These are phyloP conservation scores for Saccharomycopsis sp. DNA, from an alignment of 805 yeast genomes.

Conservation along the genomic window DNA sequence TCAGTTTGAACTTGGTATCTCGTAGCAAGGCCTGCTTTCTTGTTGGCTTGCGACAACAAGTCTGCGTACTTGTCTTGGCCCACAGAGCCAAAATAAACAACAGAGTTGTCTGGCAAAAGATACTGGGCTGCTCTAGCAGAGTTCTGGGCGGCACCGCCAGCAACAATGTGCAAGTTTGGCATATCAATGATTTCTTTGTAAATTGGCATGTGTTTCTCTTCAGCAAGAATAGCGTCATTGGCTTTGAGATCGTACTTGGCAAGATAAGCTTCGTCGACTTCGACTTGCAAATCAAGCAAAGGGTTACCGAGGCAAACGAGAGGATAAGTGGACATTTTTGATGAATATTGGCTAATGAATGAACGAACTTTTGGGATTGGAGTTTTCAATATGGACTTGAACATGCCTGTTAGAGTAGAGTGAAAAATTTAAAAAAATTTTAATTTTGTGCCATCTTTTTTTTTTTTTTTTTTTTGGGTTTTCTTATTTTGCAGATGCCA, in stretches of 20 bases:
- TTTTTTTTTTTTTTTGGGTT: too few relatives aligned
- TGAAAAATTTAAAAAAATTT: too few relatives aligned
- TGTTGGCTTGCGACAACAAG: constrained; percentile 73
- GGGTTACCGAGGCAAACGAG: constrained; percentile 91
- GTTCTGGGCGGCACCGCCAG: constrained; percentile 99
- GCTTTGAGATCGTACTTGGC: constrained; percentile 77
- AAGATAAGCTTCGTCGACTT: constrained; percentile 58
- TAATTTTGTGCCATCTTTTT: too few relatives aligned
- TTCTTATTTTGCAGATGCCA: too few relatives aligned
- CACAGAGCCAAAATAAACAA: constrained; percentile 91
- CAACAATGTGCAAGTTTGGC: constrained; percentile 60
- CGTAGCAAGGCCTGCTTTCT: constrained; percentile 79
- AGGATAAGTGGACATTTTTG: constrained; percentile 36
- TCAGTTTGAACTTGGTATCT: constrained; percentile 73
- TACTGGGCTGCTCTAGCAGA: constrained; percentile 98
- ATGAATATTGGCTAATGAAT: too few relatives aligned
- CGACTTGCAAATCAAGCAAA: constrained; percentile 76
- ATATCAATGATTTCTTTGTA: constrained; percentile 65
- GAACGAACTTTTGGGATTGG: too few relatives aligned
- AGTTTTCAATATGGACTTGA: background rate
- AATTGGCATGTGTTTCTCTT: constrained; percentile 77
- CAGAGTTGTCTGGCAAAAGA: constrained; percentile 70
- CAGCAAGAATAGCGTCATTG: constrained; percentile 87
- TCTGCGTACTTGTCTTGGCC: constrained; percentile 87
- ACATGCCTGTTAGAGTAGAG: background rate